A percentile compares a stretch with the other conserved stretches of the same genome.
Evolutionary conservation across 1,284 basidiomycete species (phyloP).

Genomic region (Marasmius oreades): DNA sequence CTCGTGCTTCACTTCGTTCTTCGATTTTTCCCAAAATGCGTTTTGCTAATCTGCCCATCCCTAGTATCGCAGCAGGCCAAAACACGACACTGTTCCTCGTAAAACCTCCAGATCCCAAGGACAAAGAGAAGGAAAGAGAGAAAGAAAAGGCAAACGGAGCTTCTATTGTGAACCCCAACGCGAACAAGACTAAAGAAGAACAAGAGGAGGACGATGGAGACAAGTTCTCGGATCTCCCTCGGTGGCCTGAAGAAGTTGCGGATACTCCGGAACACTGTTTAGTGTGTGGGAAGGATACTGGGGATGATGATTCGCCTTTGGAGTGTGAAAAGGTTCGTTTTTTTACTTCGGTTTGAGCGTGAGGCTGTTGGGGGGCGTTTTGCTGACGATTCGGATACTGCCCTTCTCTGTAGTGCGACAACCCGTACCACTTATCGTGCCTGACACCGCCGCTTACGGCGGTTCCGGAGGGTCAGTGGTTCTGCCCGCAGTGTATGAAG

Average conservation of each 20-base stretch:
- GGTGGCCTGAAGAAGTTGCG: slow-evolving; percentile 71
- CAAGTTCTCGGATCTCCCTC: slow-evolving; percentile 66
- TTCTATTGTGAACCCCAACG: background rate
- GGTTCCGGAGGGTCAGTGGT: slow-evolving; percentile 91
- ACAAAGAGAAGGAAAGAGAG: background rate
- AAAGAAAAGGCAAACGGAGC: too few relatives aligned
- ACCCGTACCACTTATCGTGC: slow-evolving; percentile 84
- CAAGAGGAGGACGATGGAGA: slow-evolving; percentile 28
- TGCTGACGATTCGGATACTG: background rate
- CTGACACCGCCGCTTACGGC: slow-evolving; percentile 72
- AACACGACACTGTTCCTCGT: slow-evolving; percentile 84
- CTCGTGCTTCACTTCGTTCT: background rate
- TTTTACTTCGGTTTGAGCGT: slow-evolving; percentile 1
- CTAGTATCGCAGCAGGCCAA: slow-evolving; percentile 78
- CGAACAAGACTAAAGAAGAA: background rate
- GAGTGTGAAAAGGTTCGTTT: slow-evolving; percentile 82
- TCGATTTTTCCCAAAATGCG: background rate
- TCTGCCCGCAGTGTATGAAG: slow-evolving; percentile 70
- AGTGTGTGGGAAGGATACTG: slow-evolving; percentile 65
- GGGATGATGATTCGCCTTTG: slow-evolving; percentile 63
- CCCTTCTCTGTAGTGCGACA: slow-evolving; percentile 65
- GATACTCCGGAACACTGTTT: slow-evolving; percentile 70
- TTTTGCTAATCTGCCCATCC: background rate
- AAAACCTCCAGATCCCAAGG: slow-evolving; percentile 38
- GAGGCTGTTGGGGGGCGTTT: slow-evolving; percentile 2